These are phyloP conservation scores for Diaporthe vexans DNA, from an alignment of 2,329 filamentous ascomycete species.

Conservation along the genomic window DNA sequence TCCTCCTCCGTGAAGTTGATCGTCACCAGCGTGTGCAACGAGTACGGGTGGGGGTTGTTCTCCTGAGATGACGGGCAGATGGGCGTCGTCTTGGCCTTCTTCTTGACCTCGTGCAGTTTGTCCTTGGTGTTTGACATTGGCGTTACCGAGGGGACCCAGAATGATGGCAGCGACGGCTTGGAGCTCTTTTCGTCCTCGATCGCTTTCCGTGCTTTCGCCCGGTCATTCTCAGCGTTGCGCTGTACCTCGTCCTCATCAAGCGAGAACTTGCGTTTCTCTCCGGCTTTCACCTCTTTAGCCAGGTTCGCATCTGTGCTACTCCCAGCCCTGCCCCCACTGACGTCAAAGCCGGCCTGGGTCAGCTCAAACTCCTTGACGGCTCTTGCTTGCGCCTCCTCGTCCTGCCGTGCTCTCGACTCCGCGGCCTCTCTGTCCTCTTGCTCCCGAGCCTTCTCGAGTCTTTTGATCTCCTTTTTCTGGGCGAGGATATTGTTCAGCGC, in stretches of 20 bases:
- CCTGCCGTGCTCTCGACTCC: constrained; percentile 70
- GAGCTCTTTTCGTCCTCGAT: constrained; percentile 80
- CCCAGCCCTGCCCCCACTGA: constrained; percentile 48
- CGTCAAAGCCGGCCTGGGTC: constrained; percentile 79
- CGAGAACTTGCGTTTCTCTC: constrained; percentile 82
- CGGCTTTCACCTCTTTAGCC: constrained; percentile 51
- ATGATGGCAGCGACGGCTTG: constrained; percentile 82
- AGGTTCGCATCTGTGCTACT: constrained; percentile 45
- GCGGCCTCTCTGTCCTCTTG: constrained; percentile 72
- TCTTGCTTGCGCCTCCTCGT: constrained; percentile 78
- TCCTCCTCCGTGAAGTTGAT: constrained; percentile 85
- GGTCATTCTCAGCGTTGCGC: constrained; percentile 78
- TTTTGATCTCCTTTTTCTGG: constrained; percentile 92
- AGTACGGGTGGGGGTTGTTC: constrained; percentile 78
- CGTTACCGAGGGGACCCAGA: constrained; percentile 92
- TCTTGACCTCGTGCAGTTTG: constrained; percentile 68
- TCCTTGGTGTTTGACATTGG: constrained; percentile 74
- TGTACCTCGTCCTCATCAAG: constrained; percentile 83
- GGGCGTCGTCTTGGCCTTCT: constrained; percentile 76
- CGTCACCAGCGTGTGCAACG: constrained; percentile 81
- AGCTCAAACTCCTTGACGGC: constrained; percentile 88
- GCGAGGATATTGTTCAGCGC: constrained; percentile 90
- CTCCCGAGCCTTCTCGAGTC: constrained; percentile 77
- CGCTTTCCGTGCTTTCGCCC: constrained; percentile 76
- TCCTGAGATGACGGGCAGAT: constrained; percentile 82